Evolutionary conservation across 345 rosid genomes (phyloP), one percentile per base, ranked within the genome.

Genomic region (Passiflora organensis): DNA sequence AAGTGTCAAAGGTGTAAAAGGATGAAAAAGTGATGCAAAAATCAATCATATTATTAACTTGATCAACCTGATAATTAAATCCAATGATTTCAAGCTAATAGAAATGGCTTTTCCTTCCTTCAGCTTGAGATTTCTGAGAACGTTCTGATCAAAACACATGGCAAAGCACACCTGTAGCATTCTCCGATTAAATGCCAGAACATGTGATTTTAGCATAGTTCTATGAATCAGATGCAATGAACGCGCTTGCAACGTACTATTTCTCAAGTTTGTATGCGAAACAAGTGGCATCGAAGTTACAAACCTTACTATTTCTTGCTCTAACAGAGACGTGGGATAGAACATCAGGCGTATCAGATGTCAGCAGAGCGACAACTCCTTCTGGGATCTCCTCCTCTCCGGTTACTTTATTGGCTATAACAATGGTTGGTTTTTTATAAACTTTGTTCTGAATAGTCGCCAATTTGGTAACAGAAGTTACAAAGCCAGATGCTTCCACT

Each of bases 351-450:
- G 53, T 51, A 50, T 68, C 74, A 11, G 77, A 60, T 32, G 80
- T 72, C 57, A 76, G 51, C n/a, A 76, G 77, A 22, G 72, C 80
- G 46, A 76, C 80, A 53, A 66, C 77, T 46, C 80, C 72, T 22
- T 65, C 59, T 6, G 77, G 72, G 60, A 76, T 72, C 60, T 76
- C 77, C 67, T 76, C 80, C 48, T 72, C 80, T 48, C 80, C 77
- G 32, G 58, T 65, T 52, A 76, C 74, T 62, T 56, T 53, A 58
- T 43, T 62, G 47, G 68, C 75, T 58, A 72, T 56, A 32, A 76
- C 50, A 53, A 76, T 47, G 28, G 77, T 72, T 58, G 77, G 80
- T 47, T 45, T 72, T 43, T 53, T 39, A 65, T 65, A 72, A 59
- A 66, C 74, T 65, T 69, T 72, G 49, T 59, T 72, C 64, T 72